Conservation (phyloP, 257 asterid genomes). For the Forsythia viridissima region DNA sequence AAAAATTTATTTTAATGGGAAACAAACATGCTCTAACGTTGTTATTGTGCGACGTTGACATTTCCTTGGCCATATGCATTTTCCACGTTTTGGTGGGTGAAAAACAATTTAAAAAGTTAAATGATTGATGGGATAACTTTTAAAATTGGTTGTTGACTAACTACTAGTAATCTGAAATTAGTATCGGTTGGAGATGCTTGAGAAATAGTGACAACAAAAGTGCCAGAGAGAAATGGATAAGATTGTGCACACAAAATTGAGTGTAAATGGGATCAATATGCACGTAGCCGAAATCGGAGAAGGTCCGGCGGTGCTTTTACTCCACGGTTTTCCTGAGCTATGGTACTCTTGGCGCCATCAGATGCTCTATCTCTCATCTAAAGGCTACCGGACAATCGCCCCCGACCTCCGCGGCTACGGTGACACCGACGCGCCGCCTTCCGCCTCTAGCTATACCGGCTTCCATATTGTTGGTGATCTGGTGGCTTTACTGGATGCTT, state of each 20-base stretch:
- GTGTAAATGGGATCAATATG: slow-evolving; percentile 22
- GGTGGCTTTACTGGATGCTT: slow-evolving; percentile 22
- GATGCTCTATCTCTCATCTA: slow-evolving; percentile 18
- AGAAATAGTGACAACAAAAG: neutral
- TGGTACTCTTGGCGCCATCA: slow-evolving; percentile 31
- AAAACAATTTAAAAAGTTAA: no score
- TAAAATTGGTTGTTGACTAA: no score
- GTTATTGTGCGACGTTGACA: no score
- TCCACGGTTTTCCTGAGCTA: slow-evolving; percentile 28
- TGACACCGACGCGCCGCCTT: slow-evolving; percentile 20
- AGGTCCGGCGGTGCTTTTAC: slow-evolving; percentile 28
- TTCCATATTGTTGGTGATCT: slow-evolving; percentile 27
- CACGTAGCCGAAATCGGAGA: slow-evolving; percentile 30
- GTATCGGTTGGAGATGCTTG: no score
- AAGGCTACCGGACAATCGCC: slow-evolving; percentile 24
- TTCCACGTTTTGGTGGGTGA: no score
- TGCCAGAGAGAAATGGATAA: slow-evolving; percentile 4
- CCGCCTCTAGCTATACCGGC: slow-evolving; percentile 12
- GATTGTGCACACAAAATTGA: slow-evolving; percentile 10
- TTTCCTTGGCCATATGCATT: no score
- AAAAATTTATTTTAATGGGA: no score
- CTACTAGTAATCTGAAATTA: no score
- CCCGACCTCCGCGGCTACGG: slow-evolving; percentile 32
- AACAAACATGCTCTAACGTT: no score
- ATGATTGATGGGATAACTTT: no score